A percentile compares a stretch with the other conserved stretches of the same genome.
Evolutionary conservation across 1,284 basidiomycete species (phyloP).

Genomic region (Entoloma clypeatum): DNA sequence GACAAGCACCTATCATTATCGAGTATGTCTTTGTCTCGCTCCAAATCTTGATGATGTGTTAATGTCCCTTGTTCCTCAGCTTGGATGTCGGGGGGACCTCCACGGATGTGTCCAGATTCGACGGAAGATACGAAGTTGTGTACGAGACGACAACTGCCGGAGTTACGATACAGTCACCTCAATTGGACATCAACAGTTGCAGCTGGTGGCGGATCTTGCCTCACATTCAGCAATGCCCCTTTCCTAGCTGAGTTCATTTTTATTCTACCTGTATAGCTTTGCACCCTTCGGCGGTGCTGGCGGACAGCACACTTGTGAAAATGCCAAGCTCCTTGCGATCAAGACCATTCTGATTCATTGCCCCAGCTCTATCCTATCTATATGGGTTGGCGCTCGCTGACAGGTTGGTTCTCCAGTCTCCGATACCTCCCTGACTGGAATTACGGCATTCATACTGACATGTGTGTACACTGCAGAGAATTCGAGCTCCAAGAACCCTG

Average conservation of each 20-base stretch:
- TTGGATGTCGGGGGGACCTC: constrained; percentile 85
- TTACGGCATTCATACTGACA: constrained; percentile 6
- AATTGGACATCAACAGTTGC: constrained; percentile 89
- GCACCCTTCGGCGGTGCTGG: constrained; percentile 91
- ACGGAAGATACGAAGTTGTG: constrained; percentile 81
- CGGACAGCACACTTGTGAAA: constrained; percentile 89
- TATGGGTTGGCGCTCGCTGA: constrained; percentile 90
- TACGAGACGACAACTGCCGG: constrained; percentile 92
- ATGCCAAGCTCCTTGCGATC: constrained; percentile 79
- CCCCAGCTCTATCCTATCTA: constrained; percentile 80
- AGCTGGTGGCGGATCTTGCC: constrained; percentile 82
- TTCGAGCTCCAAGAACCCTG: constrained; percentile 86
- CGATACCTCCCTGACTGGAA: neutral
- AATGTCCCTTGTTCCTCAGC: constrained; percentile 30
- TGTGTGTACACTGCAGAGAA: constrained; percentile 44
- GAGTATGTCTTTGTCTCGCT: constrained; percentile 43
- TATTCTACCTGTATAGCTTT: constrained; percentile 40
- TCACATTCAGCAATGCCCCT: constrained; percentile 78
- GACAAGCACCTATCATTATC: constrained; percentile 67
- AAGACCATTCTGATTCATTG: constrained; percentile 82
- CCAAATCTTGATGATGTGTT: neutral
- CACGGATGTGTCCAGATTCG: constrained; percentile 88
- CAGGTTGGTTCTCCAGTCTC: constrained; percentile 44
- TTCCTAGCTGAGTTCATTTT: constrained; percentile 59
- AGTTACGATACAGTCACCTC: constrained; percentile 84